Conservation (phyloP, 2,329 filamentous ascomycete species). For the Hypoxylon sp. region DNA sequence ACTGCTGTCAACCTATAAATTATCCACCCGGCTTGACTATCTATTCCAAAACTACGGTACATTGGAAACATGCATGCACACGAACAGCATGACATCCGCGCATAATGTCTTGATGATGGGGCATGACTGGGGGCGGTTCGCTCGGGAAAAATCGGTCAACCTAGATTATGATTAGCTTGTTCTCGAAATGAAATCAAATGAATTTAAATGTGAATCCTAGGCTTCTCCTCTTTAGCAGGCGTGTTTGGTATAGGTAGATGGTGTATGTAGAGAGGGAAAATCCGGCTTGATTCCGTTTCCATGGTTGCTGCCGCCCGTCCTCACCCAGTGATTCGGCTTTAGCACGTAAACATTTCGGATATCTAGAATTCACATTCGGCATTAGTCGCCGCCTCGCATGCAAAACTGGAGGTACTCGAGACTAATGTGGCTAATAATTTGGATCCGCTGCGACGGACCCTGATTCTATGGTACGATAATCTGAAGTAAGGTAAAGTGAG, state of each 20-base stretch:
- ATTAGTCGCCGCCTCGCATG: too few species aligned
- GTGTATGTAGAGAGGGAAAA: conserved; percentile 1
- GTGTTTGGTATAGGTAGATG: background rate
- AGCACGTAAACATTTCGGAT: conserved; percentile 28
- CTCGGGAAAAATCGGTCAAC: conserved; percentile 42
- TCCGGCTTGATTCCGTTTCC: conserved; percentile 11
- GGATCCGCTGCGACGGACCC: background rate
- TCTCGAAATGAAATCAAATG: conserved; percentile 29
- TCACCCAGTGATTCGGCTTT: conserved; percentile 23
- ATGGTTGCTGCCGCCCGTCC: conserved; percentile 11
- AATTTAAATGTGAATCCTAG: conserved; percentile 8
- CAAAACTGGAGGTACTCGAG: too few species aligned
- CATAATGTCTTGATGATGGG: conserved; percentile 37
- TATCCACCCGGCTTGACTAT: conserved; percentile 7
- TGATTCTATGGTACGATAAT: too few species aligned
- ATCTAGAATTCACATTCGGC: too few species aligned
- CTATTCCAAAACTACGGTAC: too few species aligned
- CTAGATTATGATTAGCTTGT: conserved; percentile 39
- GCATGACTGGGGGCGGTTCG: conserved; percentile 40
- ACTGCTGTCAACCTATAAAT: conserved; percentile 84
- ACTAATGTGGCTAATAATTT: too few species aligned
- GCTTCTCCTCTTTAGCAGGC: background rate
- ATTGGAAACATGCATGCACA: conserved; percentile 25
- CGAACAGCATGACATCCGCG: conserved; percentile 22
- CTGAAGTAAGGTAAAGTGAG: background rate